Evolutionary conservation across 2,329 filamentous ascomycete genomes (phyloP).

Genomic region (Botrytis elliptica): DNA sequence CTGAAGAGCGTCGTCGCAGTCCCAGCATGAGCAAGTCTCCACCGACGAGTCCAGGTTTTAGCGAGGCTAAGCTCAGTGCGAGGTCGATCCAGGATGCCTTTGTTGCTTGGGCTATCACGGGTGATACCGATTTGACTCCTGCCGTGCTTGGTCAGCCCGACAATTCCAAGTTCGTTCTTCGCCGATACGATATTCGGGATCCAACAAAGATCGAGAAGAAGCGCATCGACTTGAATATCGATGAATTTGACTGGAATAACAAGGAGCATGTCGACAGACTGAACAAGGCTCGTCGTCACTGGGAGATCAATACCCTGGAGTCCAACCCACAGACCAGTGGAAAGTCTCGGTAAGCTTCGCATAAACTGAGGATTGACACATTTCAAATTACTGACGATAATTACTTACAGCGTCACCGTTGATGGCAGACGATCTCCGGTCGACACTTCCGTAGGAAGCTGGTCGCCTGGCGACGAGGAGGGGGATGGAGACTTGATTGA

Average conservation of each 20-base stretch:
- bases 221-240: neutral
- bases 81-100: neutral
- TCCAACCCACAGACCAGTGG: constrained; percentile 6
- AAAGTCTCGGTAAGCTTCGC: neutral
- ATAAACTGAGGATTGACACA: accelerated
- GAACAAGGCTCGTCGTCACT: neutral
- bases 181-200: neutral
- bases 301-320: neutral
- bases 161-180: neutral
- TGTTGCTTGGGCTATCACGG: neutral
- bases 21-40: neutral
- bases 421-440: neutral
- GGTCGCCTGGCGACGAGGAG: neutral
- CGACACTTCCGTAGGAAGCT: neutral
- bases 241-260: neutral
- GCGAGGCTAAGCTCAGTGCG: neutral
- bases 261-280: neutral
- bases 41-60: neutral
- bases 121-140: neutral
- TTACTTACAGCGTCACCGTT: neutral
- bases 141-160: neutral
- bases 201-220: neutral
- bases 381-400: neutral
- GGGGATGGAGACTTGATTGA: neutral
- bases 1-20: neutral